These are phyloP conservation scores for Kazachstania bromeliacearum DNA, from an alignment of 805 yeast species.

Conservation along the genomic window DNA sequence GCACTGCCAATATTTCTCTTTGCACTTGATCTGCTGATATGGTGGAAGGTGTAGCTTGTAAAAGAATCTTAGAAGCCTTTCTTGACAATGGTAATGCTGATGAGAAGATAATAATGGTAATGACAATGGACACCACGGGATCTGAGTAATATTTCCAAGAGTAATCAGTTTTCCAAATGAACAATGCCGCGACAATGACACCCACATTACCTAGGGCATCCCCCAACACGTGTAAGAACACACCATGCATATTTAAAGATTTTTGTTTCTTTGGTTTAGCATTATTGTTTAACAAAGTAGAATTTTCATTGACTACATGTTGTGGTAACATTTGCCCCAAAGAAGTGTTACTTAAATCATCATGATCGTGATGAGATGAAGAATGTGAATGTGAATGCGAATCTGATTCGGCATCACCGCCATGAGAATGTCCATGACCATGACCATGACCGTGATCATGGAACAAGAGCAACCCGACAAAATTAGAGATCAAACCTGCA, in stretches of 20 bases:
- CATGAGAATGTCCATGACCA: slow-evolving; percentile 40
- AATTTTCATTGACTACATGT: background rate
- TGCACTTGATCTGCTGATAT: slow-evolving; percentile 69
- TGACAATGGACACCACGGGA: slow-evolving; percentile 75
- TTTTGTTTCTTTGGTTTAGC: slow-evolving; percentile 24
- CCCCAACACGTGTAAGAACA: slow-evolving; percentile 87
- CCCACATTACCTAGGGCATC: slow-evolving; percentile 95
- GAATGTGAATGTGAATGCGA: slow-evolving; percentile 21
- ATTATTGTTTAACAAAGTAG: slow-evolving; percentile 3
- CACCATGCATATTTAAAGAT: slow-evolving; percentile 96
- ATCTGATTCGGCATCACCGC: slow-evolving; percentile 11
- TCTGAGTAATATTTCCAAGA: slow-evolving; percentile 82
- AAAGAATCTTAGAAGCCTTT: slow-evolving; percentile 73
- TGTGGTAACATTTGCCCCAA: background rate
- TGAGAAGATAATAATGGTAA: slow-evolving; percentile 80
- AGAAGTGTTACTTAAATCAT: background rate
- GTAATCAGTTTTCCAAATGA: slow-evolving; percentile 89
- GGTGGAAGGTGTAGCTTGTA: slow-evolving; percentile 88
- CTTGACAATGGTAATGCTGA: slow-evolving; percentile 86
- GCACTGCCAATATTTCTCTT: slow-evolving; percentile 53
- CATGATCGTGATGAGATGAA: slow-evolving; percentile 2
- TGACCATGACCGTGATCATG: slow-evolving; percentile 50
- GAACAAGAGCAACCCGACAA: slow-evolving; percentile 76
- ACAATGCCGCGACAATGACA: slow-evolving; percentile 78
- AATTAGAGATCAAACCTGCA: slow-evolving; percentile 74